Base-by-base conservation (phyloP, 176 grass and related monocot genomes). In the Chloris gayana region DNA sequence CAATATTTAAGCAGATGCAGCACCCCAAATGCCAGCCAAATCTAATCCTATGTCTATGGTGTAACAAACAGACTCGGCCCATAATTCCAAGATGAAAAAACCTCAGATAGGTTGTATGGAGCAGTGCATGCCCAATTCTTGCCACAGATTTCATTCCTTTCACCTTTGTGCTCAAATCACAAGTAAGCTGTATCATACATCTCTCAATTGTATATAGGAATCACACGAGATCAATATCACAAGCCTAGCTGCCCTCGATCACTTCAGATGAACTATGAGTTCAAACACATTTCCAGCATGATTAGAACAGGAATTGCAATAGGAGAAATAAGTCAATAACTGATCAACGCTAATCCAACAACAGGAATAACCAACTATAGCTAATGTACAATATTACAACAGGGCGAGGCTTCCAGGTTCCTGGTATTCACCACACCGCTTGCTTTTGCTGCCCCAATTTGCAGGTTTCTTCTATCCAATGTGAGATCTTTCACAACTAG, bases 341-440 rank as follows among this genome's bases (percentile, higher is more conserved):
- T 50, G 31, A 80, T 69, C 44, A 69, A 50, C 32, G 50, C 67
- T 86, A 84, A 78, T 70, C 78, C 25, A 63, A 73, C 72, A 69
- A 47, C 29, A 72, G 33, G 62, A 85, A 79, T 69, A 83, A 74
- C 21, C 58, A 45, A 69, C 15, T 68, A 67, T 73, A 62, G 27
- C 49, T 62, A 89, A 86, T 86, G 63, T 82, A 86, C 83, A 90
- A 78, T 79, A 74, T 82, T 83, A 86, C 88, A 86, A 74, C 38
- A 89, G 62, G 83, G 79, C 76, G 83, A 78, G 68, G 62, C 45
- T 60, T 85, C 83, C 83, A 79, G 88, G 78, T 86, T 90, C 74
- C 83, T 78, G 88, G 82, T 75, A 60, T 67, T 74, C 72, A 66
- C 87, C 69, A 64, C 87, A 72, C 87, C 47, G 74, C 61, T 70